Evolutionary conservation across 2,329 filamentous ascomycete genomes (phyloP), one percentile per base, ranked within the genome.

Genomic region (Colletotrichum shisoi): DNA sequence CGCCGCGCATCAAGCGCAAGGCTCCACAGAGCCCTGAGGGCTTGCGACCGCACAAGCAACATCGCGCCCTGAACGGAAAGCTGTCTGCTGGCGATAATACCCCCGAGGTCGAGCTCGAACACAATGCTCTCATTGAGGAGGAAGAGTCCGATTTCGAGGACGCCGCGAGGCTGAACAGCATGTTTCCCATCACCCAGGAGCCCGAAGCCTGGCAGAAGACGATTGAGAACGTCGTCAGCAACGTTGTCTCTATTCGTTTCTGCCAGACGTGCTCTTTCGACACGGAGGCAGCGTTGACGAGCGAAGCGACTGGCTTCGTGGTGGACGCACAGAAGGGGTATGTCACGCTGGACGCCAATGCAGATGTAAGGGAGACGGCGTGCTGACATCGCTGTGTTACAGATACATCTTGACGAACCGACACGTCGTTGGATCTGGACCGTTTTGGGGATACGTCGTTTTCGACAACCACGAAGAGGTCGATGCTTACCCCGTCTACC

Each of bases 401-500:
- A 85, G 85, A 73, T 93, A 94, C 76, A 94, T 95, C 73, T 79
- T 95, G 77, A 95, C 92, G 12, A 95, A 95, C 77, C 87, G 92
- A 67, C 95, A 99, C 81, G 95, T 99, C 39, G 95, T 98, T 48
- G 93, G 95, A 71, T 87, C 95, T 0, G 95, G 95, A 0, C 95
- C 95, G 1, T 99, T 99, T 79, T 98, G 94, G 91, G 95, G 95
- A 54, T 97, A 96, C 80, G 94, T 92, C 76, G 94, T 99, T 72
- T 99, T 99, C 77, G 96, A 99, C 78, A 99, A 99, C 76, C 95
- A 99, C 79, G 95, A 99, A 72, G 86, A 96, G 83, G 95, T 95
- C 73, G 95, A 99, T 77, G 94, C 96, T 54, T 92, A 93, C 75
- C 95, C 95, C 9, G 93, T 99, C 57, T 99, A 99, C 81, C 93